Evolutionary conservation across 2,329 filamentous ascomycete genomes (phyloP), one percentile per base, ranked within the genome.

Genomic region (Phaeosphaeriaceae sp.): DNA sequence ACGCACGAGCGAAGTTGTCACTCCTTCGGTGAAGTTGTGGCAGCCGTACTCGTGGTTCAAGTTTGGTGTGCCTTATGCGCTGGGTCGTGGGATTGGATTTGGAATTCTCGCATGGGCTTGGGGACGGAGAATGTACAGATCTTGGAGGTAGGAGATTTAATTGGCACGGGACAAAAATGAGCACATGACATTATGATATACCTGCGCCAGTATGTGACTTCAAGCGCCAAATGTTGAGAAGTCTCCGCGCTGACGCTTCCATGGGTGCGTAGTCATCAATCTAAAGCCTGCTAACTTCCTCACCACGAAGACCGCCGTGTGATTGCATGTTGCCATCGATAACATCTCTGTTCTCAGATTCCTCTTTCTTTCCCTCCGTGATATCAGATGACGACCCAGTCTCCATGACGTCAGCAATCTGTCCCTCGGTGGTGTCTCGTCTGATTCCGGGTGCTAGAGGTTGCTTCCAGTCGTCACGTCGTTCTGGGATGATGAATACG

Each of bases 51-150:
- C 54, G 2, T 60, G 58, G 54, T 36, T 57, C 17, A 48, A 25
- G n/a, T 60, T 48, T 36, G 58, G 58, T 6, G 6, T 60, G 19
- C 58, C 58, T 7, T 25, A 57, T 20, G 10, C 31, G 24, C 17
- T 60, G 44, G 54, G 58, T 31, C 42, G 10, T n/a, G 17, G 54
- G 20, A 19, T 60, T 27, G 58, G 58, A 20, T 5, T 11, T 31
- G 5, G 5, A 11, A 31, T 31, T 11, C 5, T 31, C 6, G 11
- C 11, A 11, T 31, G 25, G 25, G 11, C 25, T 11, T 31, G 25
- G 25, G 25, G 25, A 11, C 25, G 25, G 25, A 31, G 25, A 31
- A 5, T 31, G 6, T 31, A 11, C 6, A 31, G 25, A 31, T 31
- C 25, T 31, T 31, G n/a, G n/a, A n/a, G n/a, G n/a, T n/a, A n/a